These are phyloP conservation scores for Lactarius psammicola DNA, from an alignment of 768 basidiomycete genomes.

Conservation along the genomic window DNA sequence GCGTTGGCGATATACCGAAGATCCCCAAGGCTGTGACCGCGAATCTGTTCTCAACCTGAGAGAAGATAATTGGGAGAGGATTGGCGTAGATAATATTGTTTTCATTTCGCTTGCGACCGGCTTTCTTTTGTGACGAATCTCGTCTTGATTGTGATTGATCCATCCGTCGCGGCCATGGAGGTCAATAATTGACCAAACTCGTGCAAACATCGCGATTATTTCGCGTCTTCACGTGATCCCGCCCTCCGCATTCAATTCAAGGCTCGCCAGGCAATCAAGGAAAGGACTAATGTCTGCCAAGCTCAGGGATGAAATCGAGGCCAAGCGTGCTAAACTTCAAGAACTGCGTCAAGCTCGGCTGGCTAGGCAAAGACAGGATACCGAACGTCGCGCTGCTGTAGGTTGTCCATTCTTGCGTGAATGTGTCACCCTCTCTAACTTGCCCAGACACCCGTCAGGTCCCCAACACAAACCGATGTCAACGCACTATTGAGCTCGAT, in stretches of 20 bases:
- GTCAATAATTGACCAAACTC: conserved; percentile 23
- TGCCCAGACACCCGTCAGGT: conserved; percentile 26
- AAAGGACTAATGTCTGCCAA: conserved; percentile 53
- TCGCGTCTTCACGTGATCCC: conserved; percentile 8
- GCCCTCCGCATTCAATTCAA: no score
- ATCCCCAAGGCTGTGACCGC: conserved; percentile 45
- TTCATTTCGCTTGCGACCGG: conserved; percentile 54
- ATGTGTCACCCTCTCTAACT: conserved; percentile 1
- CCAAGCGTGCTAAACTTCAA: conserved; percentile 83
- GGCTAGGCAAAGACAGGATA: conserved; percentile 60
- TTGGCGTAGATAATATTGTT: conserved; percentile 67
- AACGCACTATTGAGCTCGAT: conserved; percentile 66
- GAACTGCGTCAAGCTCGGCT: conserved; percentile 78
- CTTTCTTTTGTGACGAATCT: conserved; percentile 41
- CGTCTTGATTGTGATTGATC: conserved; percentile 19
- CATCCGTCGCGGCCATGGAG: conserved; percentile 41
- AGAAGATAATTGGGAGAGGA: conserved; percentile 62
- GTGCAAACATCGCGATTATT: conserved; percentile 28
- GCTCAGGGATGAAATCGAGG: conserved; percentile 85
- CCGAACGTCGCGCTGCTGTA: conserved; percentile 41
- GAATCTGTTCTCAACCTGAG: conserved; percentile 45
- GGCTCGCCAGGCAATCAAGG: not conserved
- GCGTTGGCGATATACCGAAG: conserved; percentile 47
- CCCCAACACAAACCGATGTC: conserved; percentile 54
- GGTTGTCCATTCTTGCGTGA: conserved; percentile 38